These are phyloP conservation scores for Crepidotus variabilis DNA, from an alignment of 768 basidiomycete genomes.

Conservation along the genomic window DNA sequence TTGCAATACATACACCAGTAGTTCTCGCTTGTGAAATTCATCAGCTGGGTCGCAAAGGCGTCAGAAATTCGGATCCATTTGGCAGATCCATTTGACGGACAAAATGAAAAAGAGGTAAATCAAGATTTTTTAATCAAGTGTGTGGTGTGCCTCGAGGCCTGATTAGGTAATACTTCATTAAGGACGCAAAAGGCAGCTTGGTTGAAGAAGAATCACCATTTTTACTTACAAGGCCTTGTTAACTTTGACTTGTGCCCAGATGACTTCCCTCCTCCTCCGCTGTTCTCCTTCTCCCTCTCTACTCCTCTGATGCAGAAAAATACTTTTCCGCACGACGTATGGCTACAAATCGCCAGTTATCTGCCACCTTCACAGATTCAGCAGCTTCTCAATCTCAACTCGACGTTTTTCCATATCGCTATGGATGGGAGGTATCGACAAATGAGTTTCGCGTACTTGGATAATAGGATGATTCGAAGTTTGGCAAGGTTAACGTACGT, in stretches of 20 bases:
- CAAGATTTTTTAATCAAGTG: background rate
- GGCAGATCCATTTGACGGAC: background rate
- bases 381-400: slow-evolving; percentile 32
- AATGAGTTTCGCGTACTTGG: slow-evolving; percentile 47
- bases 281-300: background rate
- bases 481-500: slow-evolving; percentile 34
- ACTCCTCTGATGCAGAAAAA: background rate
- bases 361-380: slow-evolving; percentile 1
- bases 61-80: background rate
- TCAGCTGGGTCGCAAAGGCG: too few species aligned
- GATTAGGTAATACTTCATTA: background rate
- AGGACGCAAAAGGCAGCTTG: background rate
- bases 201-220: background rate
- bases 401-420: slow-evolving; percentile 32
- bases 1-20: too few species aligned
- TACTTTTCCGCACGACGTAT: slow-evolving; percentile 2
- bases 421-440: slow-evolving; percentile 48
- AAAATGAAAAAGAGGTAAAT: background rate
- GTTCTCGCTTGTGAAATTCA: too few species aligned
- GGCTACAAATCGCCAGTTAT: slow-evolving; percentile 2
- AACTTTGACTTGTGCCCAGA: background rate
- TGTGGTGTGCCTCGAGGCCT: background rate
- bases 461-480: slow-evolving; percentile 39
- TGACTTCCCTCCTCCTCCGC: background rate
- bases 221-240: background rate